These are phyloP conservation scores for Prunus yedoensis DNA, from an alignment of 331 rosid species.

Conservation along the genomic window DNA sequence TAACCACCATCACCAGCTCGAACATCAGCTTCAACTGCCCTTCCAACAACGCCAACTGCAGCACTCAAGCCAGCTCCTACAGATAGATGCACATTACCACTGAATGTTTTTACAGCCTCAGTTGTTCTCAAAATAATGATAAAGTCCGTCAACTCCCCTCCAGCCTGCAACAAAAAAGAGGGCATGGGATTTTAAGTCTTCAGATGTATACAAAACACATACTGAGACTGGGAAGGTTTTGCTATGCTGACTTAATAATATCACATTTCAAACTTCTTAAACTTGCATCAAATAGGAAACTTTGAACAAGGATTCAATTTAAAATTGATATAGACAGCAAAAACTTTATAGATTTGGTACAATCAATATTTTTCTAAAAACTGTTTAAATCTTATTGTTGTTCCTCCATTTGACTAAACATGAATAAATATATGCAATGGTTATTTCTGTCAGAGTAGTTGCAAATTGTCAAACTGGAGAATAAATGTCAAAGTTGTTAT, in stretches of 20 bases:
- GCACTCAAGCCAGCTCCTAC: conserved; percentile 99
- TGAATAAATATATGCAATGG: neutral
- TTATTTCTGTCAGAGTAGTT: conserved; percentile 6
- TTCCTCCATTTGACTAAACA: neutral
- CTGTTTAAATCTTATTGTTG: neutral
- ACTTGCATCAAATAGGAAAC: conserved; percentile 1
- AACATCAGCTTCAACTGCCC: conserved; percentile 89
- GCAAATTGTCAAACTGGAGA: conserved; percentile 5
- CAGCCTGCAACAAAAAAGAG: conserved; percentile 51
- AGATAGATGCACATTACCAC: conserved; percentile 76
- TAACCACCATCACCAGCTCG: conserved; percentile 98
- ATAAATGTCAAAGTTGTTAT: neutral
- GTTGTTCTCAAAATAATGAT: conserved; percentile 83
- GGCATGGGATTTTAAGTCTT: conserved; percentile 2
- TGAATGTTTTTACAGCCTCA: conserved; percentile 81
- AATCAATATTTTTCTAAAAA: neutral
- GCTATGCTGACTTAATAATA: neutral
- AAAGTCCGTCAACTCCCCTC: conserved; percentile 95
- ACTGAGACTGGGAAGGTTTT: neutral
- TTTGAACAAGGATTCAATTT: neutral
- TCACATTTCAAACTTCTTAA: conserved; percentile 4
- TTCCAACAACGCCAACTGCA: conserved; percentile 83
- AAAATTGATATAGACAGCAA: neutral
- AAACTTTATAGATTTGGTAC: neutral
- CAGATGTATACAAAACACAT: conserved; percentile 5